phyloP scores from a whole-genome alignment of 164 flowering plant genomes.

The Paratinospora sagittata region DNA sequence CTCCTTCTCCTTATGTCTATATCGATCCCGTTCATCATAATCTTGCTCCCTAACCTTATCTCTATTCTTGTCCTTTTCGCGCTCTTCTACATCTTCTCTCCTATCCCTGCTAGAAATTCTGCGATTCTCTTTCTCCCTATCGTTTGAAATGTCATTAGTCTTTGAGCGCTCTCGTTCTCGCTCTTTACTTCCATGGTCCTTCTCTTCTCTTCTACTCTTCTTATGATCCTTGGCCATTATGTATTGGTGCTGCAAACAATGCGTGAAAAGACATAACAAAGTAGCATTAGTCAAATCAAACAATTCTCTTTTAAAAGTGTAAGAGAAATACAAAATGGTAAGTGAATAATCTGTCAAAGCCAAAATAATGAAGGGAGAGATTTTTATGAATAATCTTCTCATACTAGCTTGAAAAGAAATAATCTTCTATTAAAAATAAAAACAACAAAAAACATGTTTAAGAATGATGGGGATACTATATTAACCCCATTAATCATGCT shows the following conservation, averaged over 20 bases:
- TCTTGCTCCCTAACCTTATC: conserved; percentile 30
- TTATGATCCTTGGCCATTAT: conserved; percentile 42
- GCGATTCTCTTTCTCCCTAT: conserved; percentile 34
- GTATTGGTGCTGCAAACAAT: background rate
- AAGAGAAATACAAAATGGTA: background rate
- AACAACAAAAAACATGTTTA: background rate
- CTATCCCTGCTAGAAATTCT: conserved; percentile 28
- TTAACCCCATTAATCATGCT: background rate
- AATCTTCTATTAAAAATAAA: background rate
- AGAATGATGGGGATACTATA: background rate
- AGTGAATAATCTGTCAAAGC: background rate
- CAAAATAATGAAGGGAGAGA: background rate
- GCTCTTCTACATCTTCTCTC: conserved; percentile 47
- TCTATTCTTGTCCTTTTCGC: conserved; percentile 18
- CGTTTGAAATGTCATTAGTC: conserved; percentile 27
- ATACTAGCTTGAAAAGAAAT: background rate
- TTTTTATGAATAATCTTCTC: no score
- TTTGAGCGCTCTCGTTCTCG: conserved; percentile 40
- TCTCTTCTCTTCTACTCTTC: conserved; percentile 54
- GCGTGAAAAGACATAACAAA: background rate
- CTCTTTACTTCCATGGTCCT: conserved; percentile 47
- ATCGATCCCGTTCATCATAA: conserved; percentile 32
- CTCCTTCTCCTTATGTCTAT: conserved; percentile 40
- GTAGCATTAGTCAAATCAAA: background rate
- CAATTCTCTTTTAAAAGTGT: background rate